phyloP scores from a whole-genome alignment of 2,329 filamentous ascomycete species.

The Pleoardoris graminearum region DNA sequence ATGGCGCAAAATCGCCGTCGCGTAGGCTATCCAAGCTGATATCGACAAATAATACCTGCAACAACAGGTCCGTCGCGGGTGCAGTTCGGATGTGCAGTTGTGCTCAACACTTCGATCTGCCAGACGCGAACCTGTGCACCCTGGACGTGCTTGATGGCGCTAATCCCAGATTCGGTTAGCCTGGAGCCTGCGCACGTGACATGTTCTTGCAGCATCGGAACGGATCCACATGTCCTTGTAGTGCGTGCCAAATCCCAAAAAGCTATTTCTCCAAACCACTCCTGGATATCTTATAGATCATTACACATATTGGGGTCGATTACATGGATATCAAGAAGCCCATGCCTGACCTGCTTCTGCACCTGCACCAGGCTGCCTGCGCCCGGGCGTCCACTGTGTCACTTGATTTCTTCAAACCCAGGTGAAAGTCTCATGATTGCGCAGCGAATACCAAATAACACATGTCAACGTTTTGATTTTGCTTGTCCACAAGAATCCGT shows the following conservation, averaged over 20 bases:
- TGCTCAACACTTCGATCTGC: slow-evolving; percentile 21
- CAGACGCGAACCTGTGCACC: slow-evolving; percentile 17
- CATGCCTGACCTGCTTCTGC: too few relatives aligned
- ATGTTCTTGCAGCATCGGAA: too few relatives aligned
- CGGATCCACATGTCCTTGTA: too few relatives aligned
- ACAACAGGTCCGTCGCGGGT: slow-evolving; percentile 31
- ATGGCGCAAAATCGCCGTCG: slow-evolving; percentile 39
- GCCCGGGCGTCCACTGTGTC: too few relatives aligned
- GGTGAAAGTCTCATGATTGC: too few relatives aligned
- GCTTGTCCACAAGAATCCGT: slow-evolving; percentile 7
- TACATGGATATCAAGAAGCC: too few relatives aligned
- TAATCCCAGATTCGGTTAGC: neutral
- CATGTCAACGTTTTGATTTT: neutral
- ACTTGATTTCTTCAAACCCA: too few relatives aligned
- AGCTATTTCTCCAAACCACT: neutral
- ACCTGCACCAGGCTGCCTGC: too few relatives aligned
- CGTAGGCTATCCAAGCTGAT: slow-evolving; percentile 30
- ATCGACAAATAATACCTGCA: slow-evolving; percentile 14
- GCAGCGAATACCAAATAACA: too few relatives aligned
- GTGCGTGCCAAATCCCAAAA: neutral
- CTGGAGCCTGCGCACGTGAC: slow-evolving; percentile 1
- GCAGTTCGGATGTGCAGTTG: slow-evolving; percentile 39
- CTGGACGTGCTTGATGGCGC: slow-evolving; percentile 4
- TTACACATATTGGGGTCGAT: too few relatives aligned
- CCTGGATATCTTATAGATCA: too few relatives aligned